A percentile compares a stretch with the other conserved stretches of the same genome.
Conservation (phyloP, 805 yeast species). For the Kluyveromyces siamensis region DNA sequence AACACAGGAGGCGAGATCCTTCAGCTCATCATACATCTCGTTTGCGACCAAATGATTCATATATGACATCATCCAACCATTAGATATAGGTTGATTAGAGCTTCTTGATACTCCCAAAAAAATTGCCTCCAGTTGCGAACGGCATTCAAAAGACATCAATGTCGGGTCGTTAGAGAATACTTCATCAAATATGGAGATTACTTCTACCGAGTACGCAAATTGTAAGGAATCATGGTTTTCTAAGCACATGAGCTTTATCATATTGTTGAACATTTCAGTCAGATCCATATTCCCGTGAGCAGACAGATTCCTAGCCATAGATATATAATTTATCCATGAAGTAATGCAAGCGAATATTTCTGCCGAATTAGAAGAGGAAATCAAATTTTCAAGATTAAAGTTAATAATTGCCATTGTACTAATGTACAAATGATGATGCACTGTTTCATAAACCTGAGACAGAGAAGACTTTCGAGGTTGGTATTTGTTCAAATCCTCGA, state of each 20-base stretch:
- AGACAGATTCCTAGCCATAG: slow-evolving; percentile 21
- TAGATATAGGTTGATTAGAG: slow-evolving; percentile 12
- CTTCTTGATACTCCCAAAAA: slow-evolving; percentile 24
- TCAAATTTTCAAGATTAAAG: slow-evolving; percentile 12
- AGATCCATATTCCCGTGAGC: slow-evolving; percentile 23
- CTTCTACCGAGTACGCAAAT: slow-evolving; percentile 19
- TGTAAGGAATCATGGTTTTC: slow-evolving; percentile 17
- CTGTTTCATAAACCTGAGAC: slow-evolving; percentile 21
- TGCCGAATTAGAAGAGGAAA: not conserved
- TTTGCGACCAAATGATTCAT: slow-evolving; percentile 27
- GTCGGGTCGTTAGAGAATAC: slow-evolving; percentile 24
- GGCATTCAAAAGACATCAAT: slow-evolving; percentile 22
- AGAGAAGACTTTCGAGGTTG: slow-evolving; percentile 21
- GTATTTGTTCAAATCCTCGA: slow-evolving; percentile 27
- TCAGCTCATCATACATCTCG: slow-evolving; percentile 23
- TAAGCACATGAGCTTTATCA: slow-evolving; percentile 23
- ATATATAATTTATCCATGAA: slow-evolving; percentile 27
- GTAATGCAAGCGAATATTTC: slow-evolving; percentile 17
- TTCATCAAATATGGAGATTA: slow-evolving; percentile 20
- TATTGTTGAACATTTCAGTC: slow-evolving; percentile 20
- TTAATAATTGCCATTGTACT: slow-evolving; percentile 25
- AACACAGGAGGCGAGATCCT: slow-evolving; percentile 25
- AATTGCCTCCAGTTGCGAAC: slow-evolving; percentile 22
- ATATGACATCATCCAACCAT: slow-evolving; percentile 27
- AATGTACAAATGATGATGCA: slow-evolving; percentile 26